Percentiles rank a stretch among this genome's conserved stretches.
Evolutionary conservation across 495 filamentous ascomycete species (phyloP).

Genomic region (Neurospora tetraspora): DNA sequence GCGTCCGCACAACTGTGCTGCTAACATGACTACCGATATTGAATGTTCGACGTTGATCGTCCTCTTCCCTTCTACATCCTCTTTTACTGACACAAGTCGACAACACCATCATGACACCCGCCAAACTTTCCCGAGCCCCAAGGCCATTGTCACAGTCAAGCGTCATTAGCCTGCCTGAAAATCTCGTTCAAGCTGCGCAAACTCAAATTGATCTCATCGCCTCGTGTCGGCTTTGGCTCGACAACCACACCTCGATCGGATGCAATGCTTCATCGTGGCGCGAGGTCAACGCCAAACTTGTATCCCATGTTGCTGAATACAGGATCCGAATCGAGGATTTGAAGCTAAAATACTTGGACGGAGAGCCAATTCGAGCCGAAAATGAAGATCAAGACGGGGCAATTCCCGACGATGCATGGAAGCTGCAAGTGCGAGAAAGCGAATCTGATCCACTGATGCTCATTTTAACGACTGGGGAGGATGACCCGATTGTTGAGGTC

Average conservation of each 20-base stretch:
- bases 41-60: background rate
- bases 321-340: background rate
- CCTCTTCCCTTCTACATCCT: background rate
- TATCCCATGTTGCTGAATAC: background rate
- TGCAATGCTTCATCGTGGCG: background rate
- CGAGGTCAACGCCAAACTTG: background rate
- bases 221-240: slow-evolving; percentile 7
- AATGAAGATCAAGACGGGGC: background rate
- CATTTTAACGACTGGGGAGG: background rate
- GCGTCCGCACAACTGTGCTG: background rate
- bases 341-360: background rate
- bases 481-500: background rate
- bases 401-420: background rate
- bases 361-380: background rate
- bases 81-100: background rate
- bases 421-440: background rate
- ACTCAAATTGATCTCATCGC: slow-evolving; percentile 5
- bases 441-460: background rate
- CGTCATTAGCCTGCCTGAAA: background rate
- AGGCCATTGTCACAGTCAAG: background rate
- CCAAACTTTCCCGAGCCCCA: background rate
- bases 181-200: background rate
- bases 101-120: background rate
- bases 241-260: background rate
- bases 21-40: background rate